A percentile compares a stretch with the other conserved stretches of the same genome.
These are phyloP conservation scores for Pythium phragmitis DNA, from an alignment of 352 stramenopile genomes.

Conservation along the genomic window DNA sequence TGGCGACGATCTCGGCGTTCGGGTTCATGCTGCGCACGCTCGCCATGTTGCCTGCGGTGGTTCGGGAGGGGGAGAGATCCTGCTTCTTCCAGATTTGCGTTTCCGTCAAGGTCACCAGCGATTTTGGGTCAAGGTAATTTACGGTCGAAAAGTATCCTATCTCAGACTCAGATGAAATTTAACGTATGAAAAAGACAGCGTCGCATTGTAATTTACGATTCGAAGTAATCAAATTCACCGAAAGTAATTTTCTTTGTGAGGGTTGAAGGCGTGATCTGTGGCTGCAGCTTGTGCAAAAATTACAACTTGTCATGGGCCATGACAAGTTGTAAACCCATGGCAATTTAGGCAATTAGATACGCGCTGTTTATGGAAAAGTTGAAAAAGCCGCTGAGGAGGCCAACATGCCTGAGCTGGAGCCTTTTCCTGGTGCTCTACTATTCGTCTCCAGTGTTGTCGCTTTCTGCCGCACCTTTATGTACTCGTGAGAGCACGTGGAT, in stretches of 20 bases:
- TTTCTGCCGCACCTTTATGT: no score
- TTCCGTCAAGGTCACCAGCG: constrained; percentile 23
- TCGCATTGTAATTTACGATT: neutral
- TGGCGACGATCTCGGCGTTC: constrained; percentile 97
- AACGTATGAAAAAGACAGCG: neutral
- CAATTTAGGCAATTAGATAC: neutral
- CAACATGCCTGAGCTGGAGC: no score
- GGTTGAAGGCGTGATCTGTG: constrained; percentile 14
- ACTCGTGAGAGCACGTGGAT: no score
- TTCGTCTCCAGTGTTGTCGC: no score
- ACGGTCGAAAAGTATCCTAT: constrained; percentile 14
- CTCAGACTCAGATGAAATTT: constrained; percentile 23
- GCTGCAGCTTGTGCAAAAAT: constrained; percentile 14
- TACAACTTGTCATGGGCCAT: neutral
- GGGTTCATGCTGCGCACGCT: constrained; percentile 89
- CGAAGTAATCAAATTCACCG: neutral
- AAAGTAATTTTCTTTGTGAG: neutral
- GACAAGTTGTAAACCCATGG: no score
- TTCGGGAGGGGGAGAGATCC: constrained; percentile 9
- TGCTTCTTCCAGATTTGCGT: constrained; percentile 30
- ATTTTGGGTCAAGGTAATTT: constrained; percentile 20
- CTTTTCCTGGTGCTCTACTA: no score
- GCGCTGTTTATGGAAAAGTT: constrained; percentile 2
- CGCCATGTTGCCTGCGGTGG: constrained; percentile 39
- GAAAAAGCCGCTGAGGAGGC: no score